phyloP scores from a whole-genome alignment of 2,329 filamentous ascomycete species.

The Fusarium subglutinans region DNA sequence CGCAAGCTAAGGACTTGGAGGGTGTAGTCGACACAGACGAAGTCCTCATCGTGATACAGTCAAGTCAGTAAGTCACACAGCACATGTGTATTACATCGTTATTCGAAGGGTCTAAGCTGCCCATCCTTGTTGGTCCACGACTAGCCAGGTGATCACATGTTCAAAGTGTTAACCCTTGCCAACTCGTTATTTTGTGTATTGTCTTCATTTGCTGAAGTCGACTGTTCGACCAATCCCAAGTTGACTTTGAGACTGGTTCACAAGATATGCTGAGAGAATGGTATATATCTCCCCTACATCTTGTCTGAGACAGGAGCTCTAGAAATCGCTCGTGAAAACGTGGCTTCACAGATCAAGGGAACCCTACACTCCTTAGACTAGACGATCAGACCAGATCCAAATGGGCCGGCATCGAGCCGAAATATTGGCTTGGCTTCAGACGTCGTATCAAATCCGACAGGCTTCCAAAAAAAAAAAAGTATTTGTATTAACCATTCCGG shows the following conservation, averaged over 20 bases:
- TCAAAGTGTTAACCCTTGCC: not conserved
- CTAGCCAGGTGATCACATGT: not conserved
- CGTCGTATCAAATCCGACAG: not conserved
- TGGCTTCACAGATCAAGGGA: not conserved
- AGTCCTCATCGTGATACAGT: not conserved
- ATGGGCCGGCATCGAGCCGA: not conserved
- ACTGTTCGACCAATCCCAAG: not conserved
- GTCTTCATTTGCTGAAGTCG: no score
- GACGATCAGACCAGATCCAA: not conserved
- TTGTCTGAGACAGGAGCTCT: no score
- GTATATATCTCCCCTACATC: no score
- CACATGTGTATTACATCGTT: not conserved
- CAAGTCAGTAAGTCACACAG: not conserved
- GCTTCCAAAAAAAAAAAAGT: not conserved
- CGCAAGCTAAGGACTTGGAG: not conserved
- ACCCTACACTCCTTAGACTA: not conserved
- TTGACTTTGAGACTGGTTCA: not conserved
- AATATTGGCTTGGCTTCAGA: not conserved
- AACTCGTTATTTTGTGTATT: not conserved
- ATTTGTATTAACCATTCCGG: not conserved
- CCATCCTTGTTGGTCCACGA: not conserved
- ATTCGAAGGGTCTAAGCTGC: no score
- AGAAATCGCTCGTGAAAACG: not conserved
- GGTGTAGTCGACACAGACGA: not conserved
- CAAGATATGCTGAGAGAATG: not conserved